Evolutionary conservation across 2,329 filamentous ascomycete genomes (phyloP).

Genomic region (Pseudogymnoascus sp.): DNA sequence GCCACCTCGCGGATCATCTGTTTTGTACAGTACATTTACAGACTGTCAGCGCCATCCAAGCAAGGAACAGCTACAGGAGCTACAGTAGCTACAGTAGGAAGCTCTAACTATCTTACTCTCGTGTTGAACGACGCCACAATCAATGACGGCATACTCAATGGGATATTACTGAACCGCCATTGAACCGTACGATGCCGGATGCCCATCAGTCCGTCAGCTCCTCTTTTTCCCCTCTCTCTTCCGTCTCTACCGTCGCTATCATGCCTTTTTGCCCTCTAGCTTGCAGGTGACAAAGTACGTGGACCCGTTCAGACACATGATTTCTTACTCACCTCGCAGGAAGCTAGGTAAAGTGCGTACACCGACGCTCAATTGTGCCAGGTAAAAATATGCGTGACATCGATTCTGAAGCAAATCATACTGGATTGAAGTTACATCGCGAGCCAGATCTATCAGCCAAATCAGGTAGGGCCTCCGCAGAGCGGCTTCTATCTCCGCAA

Average conservation of each 20-base stretch:
- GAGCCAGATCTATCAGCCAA: background rate
- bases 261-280: background rate
- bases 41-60: background rate
- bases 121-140: conserved; percentile 5
- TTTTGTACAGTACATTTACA: background rate
- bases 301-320: background rate
- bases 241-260: background rate
- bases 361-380: background rate
- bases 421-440: background rate
- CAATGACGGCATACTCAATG: background rate
- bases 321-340: background rate
- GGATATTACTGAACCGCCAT: background rate
- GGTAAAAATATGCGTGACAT: conserved; percentile 6
- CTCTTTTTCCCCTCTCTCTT: conserved; percentile 2
- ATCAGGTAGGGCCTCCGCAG: background rate
- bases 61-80: background rate
- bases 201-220: background rate
- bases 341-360: conserved; percentile 4
- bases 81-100: background rate
- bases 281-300: background rate
- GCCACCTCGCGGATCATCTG: conserved; percentile 4
- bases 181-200: background rate
- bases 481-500: conserved; percentile 2
- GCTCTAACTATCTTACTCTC: background rate
- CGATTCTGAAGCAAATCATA: conserved; percentile 2